Base-by-base conservation (phyloP, 148 eudicot genomes). In the Mesembryanthemum crystallinum region DNA sequence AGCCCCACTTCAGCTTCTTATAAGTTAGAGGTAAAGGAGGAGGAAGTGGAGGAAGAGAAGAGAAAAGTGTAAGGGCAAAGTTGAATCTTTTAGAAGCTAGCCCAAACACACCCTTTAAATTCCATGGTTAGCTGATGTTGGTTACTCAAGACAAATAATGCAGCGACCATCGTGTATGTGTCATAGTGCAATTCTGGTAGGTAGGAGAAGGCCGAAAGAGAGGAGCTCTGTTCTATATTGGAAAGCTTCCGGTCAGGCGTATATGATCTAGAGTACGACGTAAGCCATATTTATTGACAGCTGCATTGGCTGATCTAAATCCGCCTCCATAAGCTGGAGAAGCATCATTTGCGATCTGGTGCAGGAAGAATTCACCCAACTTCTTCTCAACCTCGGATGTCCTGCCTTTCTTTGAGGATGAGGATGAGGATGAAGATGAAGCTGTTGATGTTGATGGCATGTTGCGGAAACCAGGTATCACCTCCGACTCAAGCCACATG, bases 401-500 rank as follows among this genome's bases (percentile, higher is more conserved):
- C 59, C 83, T 85, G 12, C 99, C 99, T 86, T 95, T 95, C 86
- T 92, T 95, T 4, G 93, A 86, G 15, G 89, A 75, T 27, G 92
- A 86, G 1, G 77, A 73, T 0, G 81, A 79, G 1, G 92, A 82
- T 43, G 91, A 82, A 11, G 97, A 80, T 2, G 82, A 63, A 10
- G 90, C 72, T 59, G 87, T 39, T 17, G 97, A 92, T 71, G 96
- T 84, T 7, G 94, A 90, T 75, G 97, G 83, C 79, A 72, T 81
- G 67, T 80, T 84, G 76, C 73, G 81, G 23, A 82, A 73, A 51
- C 83, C 82, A 0, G 98, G 97, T 69, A 87, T 84, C 57, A 92
- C 97, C 77, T 96, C 99, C 35, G 99, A 82, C 71, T 96, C 99
- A 3, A 96, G 98, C 99, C 99, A 96, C 94, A 92, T 91, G 89